These are phyloP conservation scores for Calonectria ilicicola DNA, from an alignment of 2,329 filamentous ascomycete species.

Conservation along the genomic window DNA sequence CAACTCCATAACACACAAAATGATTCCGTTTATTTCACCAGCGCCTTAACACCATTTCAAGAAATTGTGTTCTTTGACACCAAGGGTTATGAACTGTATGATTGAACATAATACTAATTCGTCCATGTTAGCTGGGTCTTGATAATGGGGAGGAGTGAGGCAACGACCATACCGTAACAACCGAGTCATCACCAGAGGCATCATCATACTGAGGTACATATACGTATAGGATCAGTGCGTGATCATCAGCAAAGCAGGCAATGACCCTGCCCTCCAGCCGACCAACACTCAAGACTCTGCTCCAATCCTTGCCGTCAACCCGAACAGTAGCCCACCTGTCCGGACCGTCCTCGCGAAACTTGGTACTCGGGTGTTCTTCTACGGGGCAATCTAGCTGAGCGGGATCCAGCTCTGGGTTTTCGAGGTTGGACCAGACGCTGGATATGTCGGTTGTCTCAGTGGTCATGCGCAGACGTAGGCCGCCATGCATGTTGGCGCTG, in stretches of 20 bases:
- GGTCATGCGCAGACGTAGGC: conserved; percentile 80
- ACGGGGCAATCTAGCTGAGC: conserved; percentile 78
- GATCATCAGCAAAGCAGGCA: conserved; percentile 87
- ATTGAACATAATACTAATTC: conserved; percentile 57
- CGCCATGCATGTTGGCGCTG: conserved; percentile 94
- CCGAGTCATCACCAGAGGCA: conserved; percentile 73
- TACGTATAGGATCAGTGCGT: conserved; percentile 86
- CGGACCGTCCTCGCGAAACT: conserved; percentile 80
- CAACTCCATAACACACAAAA: conserved; percentile 9
- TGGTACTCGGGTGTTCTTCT: conserved; percentile 84
- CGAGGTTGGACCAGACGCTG: conserved; percentile 86
- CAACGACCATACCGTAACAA: conserved; percentile 72
- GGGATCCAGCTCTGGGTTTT: conserved; percentile 89
- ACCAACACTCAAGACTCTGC: conserved; percentile 91
- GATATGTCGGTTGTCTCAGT: conserved; percentile 89
- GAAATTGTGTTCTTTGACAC: background rate
- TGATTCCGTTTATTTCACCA: background rate
- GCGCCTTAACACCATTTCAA: conserved; percentile 28
- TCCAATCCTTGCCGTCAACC: conserved; percentile 96
- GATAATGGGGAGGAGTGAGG: background rate
- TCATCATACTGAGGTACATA: conserved; percentile 81
- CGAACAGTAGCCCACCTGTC: conserved; percentile 89
- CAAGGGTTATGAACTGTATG: conserved; percentile 50
- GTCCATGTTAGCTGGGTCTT: conserved; percentile 34
- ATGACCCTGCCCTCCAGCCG: conserved; percentile 91